Base-by-base conservation (phyloP, 129 eudicot species). In the Silybum marianum region DNA sequence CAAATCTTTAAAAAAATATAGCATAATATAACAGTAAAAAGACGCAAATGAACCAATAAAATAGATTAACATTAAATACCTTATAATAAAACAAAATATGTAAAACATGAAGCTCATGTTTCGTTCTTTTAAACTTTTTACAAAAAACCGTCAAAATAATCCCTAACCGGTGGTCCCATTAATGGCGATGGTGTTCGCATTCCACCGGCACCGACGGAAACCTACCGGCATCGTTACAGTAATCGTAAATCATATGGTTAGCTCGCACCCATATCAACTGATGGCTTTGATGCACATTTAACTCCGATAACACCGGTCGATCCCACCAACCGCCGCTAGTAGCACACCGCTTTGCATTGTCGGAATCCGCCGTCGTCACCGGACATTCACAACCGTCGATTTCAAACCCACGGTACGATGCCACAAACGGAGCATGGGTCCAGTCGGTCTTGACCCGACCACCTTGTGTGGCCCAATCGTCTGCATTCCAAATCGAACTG, bases 391-490 rank as follows among this genome's bases (percentile, higher is more conserved):
- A 95, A 8, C 89, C 97, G 48, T 89, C 74, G 19, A 95, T 90
- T 40, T 92, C 90, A 46, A 95, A 95, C 2, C 89, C 97, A 16
- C 79, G 82, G 84, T 95, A 95, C 8, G 97, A 79, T 13, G 98
- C 96, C 3, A 90, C 72, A 63, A 95, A 95, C 0, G 98, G 98
- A 14, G 97, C 97, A 26, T 95, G 98, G 48, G 87, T 80, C 98
- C 98, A 95, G 36, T 95, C 92, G 0, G 97, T 95, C 82, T 95
- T 95, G 7, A 95, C 98, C 67, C 91, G 83, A 2, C 98, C 98
- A 16, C 98, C 98, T 82, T 94, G 98, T 9, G 98, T 94, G 46
- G 98, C 98, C 98, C 98, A 95, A 69, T 95, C 98, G 48, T 95
- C 98, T 0, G 98, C 98, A 76, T 95, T 95, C 98, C 98, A 95